Evolutionary conservation across 192 early-diverging fungal genomes (phyloP).

Genomic region (Backusella circina): DNA sequence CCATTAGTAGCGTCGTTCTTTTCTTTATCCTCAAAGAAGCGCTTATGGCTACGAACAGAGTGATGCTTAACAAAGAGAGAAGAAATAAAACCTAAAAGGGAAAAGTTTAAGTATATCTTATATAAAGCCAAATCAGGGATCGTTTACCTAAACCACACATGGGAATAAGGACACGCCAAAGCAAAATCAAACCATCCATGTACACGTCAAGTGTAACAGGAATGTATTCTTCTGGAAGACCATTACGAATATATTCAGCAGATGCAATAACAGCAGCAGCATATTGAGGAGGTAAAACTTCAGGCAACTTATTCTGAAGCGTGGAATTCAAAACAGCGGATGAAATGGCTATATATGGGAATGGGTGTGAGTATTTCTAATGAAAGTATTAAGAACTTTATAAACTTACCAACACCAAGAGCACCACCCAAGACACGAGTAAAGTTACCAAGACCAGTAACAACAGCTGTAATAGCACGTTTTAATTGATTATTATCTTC

Average conservation of each 20-base stretch:
- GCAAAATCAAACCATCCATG: not conserved
- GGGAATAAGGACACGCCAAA: conserved; percentile 6
- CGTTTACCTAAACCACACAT: not conserved
- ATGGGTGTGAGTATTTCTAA: not conserved
- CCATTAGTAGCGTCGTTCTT: not conserved
- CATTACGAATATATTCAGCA: not conserved
- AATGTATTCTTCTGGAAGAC: not conserved
- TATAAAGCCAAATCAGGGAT: not conserved
- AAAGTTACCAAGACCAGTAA: conserved; percentile 19
- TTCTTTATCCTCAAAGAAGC: not conserved
- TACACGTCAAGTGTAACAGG: not conserved
- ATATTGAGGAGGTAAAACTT: not conserved
- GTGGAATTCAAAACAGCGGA: conserved; percentile 13
- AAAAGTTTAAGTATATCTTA: not conserved
- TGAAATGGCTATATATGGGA: not conserved
- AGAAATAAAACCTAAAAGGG: conserved; percentile 14
- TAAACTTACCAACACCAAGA: conserved; percentile 16
- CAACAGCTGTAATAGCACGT: conserved; percentile 1
- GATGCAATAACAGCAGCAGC: not conserved
- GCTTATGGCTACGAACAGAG: conserved; percentile 8
- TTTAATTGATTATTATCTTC: not conserved
- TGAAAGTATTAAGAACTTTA: not conserved
- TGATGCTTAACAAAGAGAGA: conserved; percentile 20
- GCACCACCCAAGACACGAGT: conserved; percentile 25
- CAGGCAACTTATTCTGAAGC: not conserved